Evolutionary conservation across 2,329 filamentous ascomycete species (phyloP), one percentile per base, ranked within the genome.

Genomic region (Beauveria australis): DNA sequence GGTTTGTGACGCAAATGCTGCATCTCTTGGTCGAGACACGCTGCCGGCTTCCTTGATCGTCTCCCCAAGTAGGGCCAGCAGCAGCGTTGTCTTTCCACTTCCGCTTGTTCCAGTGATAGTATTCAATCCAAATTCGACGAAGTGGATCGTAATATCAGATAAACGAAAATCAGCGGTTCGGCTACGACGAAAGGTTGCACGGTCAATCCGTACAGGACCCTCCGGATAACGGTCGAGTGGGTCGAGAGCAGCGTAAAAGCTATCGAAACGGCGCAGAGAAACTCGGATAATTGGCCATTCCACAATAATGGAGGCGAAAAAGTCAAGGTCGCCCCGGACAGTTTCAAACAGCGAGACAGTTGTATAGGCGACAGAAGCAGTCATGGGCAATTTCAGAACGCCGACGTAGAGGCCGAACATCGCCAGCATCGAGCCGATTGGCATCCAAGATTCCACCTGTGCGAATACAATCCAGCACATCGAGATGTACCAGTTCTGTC

Each of bases 1-100:
- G 2, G 79, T 79, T 62, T 85, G 82, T 2, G 82, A 82, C 3
- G 81, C 80, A 68, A 81, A 85, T 0, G 80, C 81, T 26, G 84
- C 73, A 57, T 83, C 81, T 26, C 72, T 70, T 1, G 80, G 80
- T 10, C 77, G 74, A 5, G 77, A 78, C 16, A 83, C 74, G 16
- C 68, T 68, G 16, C 81, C 82, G 2, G 64, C 64, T 60, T 81
- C 78, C 28, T 81, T 67, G 53, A 81, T 72, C 2, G 81, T 81
- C 68, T 84, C 81, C 9, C 82, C 81, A 3, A 84, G 73, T 9
- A 84, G 79, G 3, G 80, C 76, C 51, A 81, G 70, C 24, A 85
- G 70, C 2, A 85, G 70, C 0, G 81, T 83, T 1, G 82, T 82
- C 67, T 85, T 85, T 6, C 82, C 82, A 62, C 79, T 78, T 6